Conservation (phyloP, 129 eudicot genomes). For the Chrysanthemum seticuspe region DNA sequence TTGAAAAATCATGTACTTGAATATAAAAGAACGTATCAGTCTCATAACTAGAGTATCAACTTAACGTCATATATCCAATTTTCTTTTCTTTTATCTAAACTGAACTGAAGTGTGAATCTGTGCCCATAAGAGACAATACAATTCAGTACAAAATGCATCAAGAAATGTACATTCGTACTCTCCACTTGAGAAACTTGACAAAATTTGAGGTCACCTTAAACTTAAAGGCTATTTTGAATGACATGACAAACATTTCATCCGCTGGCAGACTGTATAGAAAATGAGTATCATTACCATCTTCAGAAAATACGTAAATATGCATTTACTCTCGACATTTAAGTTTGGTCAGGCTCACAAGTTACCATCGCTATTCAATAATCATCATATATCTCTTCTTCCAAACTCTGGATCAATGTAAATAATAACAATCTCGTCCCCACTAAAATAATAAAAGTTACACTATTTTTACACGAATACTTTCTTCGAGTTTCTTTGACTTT, state of each 20-base stretch:
- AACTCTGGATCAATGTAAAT: constrained; percentile 17
- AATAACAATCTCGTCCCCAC: background rate
- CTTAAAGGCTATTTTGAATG: constrained; percentile 29
- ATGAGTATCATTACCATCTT: constrained; percentile 29
- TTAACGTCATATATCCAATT: no score
- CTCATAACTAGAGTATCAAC: no score
- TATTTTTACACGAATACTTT: background rate
- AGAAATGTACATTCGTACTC: constrained; percentile 13
- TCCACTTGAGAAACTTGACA: constrained; percentile 1
- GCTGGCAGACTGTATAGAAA: constrained; percentile 30
- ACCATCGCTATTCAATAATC: constrained; percentile 31
- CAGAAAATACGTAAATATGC: constrained; percentile 25
- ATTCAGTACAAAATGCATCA: constrained; percentile 18
- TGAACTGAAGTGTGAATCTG: background rate
- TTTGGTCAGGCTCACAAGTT: constrained; percentile 33
- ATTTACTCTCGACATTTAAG: constrained; percentile 33
- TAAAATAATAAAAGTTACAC: background rate
- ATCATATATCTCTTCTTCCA: constrained; percentile 17
- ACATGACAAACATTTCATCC: constrained; percentile 44
- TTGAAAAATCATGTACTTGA: no score
- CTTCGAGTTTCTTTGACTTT: no score
- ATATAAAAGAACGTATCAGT: no score
- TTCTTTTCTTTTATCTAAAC: background rate
- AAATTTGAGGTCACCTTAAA: constrained; percentile 17
- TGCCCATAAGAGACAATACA: background rate